Base-by-base conservation (phyloP, 2,329 filamentous ascomycete genomes). In the Akanthomyces lecanii region DNA sequence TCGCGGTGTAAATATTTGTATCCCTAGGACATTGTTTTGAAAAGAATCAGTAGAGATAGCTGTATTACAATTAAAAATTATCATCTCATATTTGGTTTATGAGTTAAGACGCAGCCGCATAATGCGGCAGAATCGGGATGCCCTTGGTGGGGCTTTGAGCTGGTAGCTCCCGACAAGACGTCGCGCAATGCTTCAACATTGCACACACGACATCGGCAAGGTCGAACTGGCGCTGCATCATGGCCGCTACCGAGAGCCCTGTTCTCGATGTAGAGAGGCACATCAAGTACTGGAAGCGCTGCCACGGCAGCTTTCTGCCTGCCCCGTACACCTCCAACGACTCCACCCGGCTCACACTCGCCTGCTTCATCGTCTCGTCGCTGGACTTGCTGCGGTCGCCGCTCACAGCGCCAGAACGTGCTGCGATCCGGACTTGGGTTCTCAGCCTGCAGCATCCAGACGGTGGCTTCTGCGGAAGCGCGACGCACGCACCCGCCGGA, bases 211-310 rank as follows among this genome's bases (percentile, higher is more conserved):
- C 21, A 25, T 1, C 36, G 5, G 14, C 10, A 42, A 21, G 10
- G 1, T 11, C 21, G 3, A 51, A 25, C 16, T 16, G 14, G 16
- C 23, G 23, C 12, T 14, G 25, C 59, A 55, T 40, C 33, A 62
- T 62, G 60, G 61, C 66, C 3, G 62, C 67, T 25, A 62, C 66
- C 14, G 56, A 65, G 18, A 68, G 67, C 10, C 70, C 75, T 3
- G 68, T 72, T 28, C 76, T 90, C 65, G 79, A 89, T 71, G 85
- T 81, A 63, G 79, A 84, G 54, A 84, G 82, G 63, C 95, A 99
- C 74, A 81, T 95, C 73, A 91, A 89, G 72, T 99, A 97, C 83
- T 99, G 93, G 89, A 85, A 92, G 67, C 88, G 93, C 72, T 97
- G 94, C 74, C 84, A 95, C 67, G 89, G 89, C 73, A 89, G 88